Evolutionary conservation across 805 yeast genomes (phyloP).

Genomic region (Alloascoidea africana): DNA sequence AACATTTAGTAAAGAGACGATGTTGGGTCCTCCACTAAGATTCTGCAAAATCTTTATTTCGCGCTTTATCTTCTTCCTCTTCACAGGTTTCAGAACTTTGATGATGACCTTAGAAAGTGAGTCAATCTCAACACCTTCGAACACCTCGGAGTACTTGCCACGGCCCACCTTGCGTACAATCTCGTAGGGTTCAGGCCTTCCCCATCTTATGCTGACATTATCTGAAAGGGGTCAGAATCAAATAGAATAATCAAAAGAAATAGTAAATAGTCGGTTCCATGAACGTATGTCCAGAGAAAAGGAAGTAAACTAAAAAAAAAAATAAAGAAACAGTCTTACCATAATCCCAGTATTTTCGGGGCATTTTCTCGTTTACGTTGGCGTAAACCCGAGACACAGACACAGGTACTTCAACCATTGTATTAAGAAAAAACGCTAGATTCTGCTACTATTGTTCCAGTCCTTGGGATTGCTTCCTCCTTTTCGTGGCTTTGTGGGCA

Average conservation of each 20-base stretch:
- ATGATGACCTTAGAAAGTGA: conserved; percentile 60
- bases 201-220: conserved; percentile 66
- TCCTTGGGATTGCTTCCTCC: too few relatives aligned
- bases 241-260: conserved; percentile 1
- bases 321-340: conserved; percentile 12
- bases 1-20: conserved; percentile 63
- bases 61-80: conserved; percentile 81
- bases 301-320: not conserved
- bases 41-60: conserved; percentile 82
- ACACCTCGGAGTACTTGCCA: conserved; percentile 90
- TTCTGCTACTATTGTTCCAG: too few relatives aligned
- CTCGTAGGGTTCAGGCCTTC: conserved; percentile 74
- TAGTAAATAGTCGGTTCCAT: not conserved
- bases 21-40: conserved; percentile 70
- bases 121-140: conserved; percentile 55
- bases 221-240: too few relatives aligned
- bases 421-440: too few relatives aligned
- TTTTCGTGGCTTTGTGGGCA: too few relatives aligned
- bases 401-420: not conserved
- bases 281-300: conserved; percentile 9
- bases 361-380: conserved; percentile 62
- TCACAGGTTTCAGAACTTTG: conserved; percentile 87
- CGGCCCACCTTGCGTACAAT: conserved; percentile 74
- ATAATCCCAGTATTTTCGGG: conserved; percentile 77
- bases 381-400: conserved; percentile 69